Base-by-base conservation (phyloP, 2,329 filamentous ascomycete genomes). In the Emmonsiellopsis sp. region DNA sequence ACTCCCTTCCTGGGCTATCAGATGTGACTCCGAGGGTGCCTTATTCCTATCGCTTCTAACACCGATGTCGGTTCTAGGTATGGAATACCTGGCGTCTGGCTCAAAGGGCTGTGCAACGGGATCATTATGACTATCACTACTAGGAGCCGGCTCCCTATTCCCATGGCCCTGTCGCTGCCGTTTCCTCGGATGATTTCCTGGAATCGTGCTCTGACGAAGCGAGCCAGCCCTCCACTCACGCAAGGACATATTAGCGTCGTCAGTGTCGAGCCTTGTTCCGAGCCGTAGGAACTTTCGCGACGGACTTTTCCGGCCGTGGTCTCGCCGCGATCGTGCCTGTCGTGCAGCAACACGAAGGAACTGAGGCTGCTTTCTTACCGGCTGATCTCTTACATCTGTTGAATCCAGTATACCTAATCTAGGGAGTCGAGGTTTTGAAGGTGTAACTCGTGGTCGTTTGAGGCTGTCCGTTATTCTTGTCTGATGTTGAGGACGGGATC, bases 271-370 rank as follows among this genome's bases (percentile, higher is more conserved):
- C 34, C 65, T 67, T 27, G 75, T 81, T 13, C 74, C 74, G 31
- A 84, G 64, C 50, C 73, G 70, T 49, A 83, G 70, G 39, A 76
- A 68, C 58, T 83, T 82, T 49, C 68, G 66, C 21, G 68, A 70
- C 13, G 77, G 79, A 43, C 74, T 78, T 58, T 77, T 74, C 52
- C 79, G 73, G 37, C 75, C 79, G 60, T 68, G 61, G 59, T 80
- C 73, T 27, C 67, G 63, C 46, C 72, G 70, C 42, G 68, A 71
- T 7, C 76, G 74, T 48, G 74, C 77, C 59, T 74, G 71, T 55
- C 81, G 75, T 32, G 73, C 72, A 36, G 81, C 81, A 54, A 85
- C 62, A 51, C 74, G 73, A 5, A 84, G 66, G 52, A 84, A 84
- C 21, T 73, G 73, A 7, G 81, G 78, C 39, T 73, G 68, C 6